Evolutionary conservation across 202 grass and related monocot species (phyloP).

Genomic region (Zoysia matrella): DNA sequence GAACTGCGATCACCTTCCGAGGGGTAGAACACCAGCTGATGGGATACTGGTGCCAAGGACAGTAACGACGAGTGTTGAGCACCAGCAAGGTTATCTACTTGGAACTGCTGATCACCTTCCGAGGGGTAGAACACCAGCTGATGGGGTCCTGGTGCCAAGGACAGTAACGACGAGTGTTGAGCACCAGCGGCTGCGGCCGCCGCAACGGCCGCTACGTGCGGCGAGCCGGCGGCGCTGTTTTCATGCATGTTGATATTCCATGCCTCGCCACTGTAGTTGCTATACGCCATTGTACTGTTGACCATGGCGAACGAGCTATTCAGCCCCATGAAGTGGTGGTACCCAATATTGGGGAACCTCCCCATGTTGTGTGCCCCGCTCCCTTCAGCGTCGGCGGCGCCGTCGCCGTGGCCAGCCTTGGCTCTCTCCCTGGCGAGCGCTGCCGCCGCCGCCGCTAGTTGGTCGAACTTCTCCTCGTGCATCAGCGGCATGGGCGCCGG

Average conservation of each 20-base stretch:
- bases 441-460: constrained; percentile 3
- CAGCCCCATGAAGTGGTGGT: constrained; percentile 64
- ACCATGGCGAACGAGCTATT: constrained; percentile 48
- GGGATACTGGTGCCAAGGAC: no score
- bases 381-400: constrained; percentile 22
- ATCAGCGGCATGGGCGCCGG: constrained; percentile 26
- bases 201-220: constrained; percentile 33
- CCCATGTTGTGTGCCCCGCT: constrained; percentile 14
- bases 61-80: no score
- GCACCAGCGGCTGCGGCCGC: background rate
- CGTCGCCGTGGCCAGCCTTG: background rate
- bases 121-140: no score
- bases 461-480: constrained; percentile 54
- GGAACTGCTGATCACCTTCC: no score
- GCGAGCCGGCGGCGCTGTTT: constrained; percentile 11
- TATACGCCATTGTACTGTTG: constrained; percentile 43
- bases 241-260: constrained; percentile 60
- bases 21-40: no score
- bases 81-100: no score
- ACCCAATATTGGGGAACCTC: constrained; percentile 34
- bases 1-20: constrained; percentile 41
- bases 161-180: background rate
- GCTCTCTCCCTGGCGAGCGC: background rate
- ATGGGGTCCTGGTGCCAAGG: no score
- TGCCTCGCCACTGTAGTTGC: constrained; percentile 44